Base-by-base conservation (phyloP, 2,329 filamentous ascomycete species). In the Didymella pinodella region DNA sequence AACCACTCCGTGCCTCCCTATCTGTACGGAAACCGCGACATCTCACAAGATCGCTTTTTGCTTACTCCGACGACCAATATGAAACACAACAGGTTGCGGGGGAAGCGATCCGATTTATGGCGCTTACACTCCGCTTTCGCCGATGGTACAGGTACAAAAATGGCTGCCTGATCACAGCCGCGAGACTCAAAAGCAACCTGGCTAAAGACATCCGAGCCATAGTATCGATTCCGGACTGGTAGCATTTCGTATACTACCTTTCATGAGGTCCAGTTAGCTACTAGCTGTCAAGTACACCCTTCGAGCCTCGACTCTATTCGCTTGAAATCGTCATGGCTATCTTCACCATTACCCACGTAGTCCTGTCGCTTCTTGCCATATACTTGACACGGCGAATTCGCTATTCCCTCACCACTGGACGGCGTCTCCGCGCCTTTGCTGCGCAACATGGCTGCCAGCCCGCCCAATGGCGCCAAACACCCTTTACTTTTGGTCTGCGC, bases 371-470 rank as follows among this genome's bases (percentile, higher is more conserved):
- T 3, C 22, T 60, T 34, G 59, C 49, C 12, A 45, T 70, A 12
- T 59, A 60, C 36, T 7, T 66, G 18, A 47, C 55, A 6, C 57
- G 55, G 7, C 52, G 66, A 60, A 51, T 70, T 26, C 74, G 72
- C 61, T 68, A 64, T 51, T 64, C 71, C 32, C 25, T 72, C 31
- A 73, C 74, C 6, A 64, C 69, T 16, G 73, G 72, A 47, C 53
- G 63, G 26, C 65, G 55, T 22, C 75, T 77, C 5, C 71, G 77
- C 40, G 63, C 65, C 4, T 56, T 79, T n/a, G 69, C 67, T 38
- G 70, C 66, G 29, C 69, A 73, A 32, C 73, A 82, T 66, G 81
- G 81, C 32, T 84, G 83, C 65, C 74, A 80, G n/a, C 75, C 77
- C 0, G 70, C 78, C 3, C 67, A 71, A 60, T 79, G 79, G 1